Percentiles rank a stretch among this genome's conserved stretches.
These are phyloP conservation scores for Dillenia suffruticosa DNA, from an alignment of 164 flowering plant species.

Conservation along the genomic window DNA sequence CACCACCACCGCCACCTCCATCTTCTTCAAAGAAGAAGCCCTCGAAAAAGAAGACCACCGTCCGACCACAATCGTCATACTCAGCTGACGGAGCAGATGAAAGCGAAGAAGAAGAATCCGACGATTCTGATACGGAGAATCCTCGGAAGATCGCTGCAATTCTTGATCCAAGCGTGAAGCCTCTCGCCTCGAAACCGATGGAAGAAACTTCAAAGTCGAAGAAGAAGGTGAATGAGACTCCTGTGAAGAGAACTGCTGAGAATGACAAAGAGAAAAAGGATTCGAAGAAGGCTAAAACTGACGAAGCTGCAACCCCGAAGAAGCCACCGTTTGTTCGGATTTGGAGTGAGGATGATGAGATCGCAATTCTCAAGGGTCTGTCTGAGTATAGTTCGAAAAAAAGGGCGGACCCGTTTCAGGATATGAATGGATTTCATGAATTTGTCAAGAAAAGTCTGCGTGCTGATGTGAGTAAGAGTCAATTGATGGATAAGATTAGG, in stretches of 20 bases:
- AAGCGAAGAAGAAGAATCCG: constrained; percentile 17
- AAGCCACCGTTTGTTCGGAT: constrained; percentile 29
- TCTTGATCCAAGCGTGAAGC: constrained; percentile 17
- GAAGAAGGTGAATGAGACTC: constrained; percentile 4
- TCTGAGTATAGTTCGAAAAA: constrained; percentile 18
- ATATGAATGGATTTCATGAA: constrained; percentile 16
- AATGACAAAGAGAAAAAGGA: not conserved
- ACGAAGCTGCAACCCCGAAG: constrained; percentile 2
- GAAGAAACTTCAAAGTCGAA: constrained; percentile 14
- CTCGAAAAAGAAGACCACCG: not conserved
- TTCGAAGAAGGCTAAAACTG: constrained; percentile 23
- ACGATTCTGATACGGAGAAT: not conserved
- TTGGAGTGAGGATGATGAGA: constrained; percentile 30
- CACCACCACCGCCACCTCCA: too few relatives aligned
- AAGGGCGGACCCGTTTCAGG: constrained; percentile 15
- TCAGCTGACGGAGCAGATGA: constrained; percentile 14
- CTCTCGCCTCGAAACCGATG: constrained; percentile 38
- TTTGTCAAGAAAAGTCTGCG: constrained; percentile 25
- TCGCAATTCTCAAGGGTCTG: constrained; percentile 27
- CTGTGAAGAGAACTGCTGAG: constrained; percentile 12
- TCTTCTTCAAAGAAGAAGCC: constrained; percentile 3
- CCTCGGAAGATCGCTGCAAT: not conserved
- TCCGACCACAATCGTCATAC: constrained; percentile 2
- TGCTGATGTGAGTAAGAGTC: constrained; percentile 9
- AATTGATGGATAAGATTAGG: constrained; percentile 22